These are phyloP conservation scores for Maudiozyma pseudohumilis DNA, from an alignment of 805 yeast species.

Conservation along the genomic window DNA sequence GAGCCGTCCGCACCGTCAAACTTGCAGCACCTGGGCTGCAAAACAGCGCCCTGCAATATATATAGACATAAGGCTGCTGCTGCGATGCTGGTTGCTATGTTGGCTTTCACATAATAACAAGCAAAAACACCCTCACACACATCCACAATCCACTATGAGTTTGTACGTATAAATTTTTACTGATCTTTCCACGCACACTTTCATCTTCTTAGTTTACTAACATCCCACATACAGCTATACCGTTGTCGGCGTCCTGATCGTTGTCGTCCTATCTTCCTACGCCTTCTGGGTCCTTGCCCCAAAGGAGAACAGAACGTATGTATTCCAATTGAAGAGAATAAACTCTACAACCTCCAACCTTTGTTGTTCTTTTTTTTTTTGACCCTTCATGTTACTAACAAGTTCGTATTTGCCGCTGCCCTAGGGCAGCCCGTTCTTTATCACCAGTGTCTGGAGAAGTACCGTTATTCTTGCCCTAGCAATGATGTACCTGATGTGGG, in stretches of 20 bases:
- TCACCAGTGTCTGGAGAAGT: constrained; percentile 54
- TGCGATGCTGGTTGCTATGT: no score
- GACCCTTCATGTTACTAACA: no score
- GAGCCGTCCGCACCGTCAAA: no score
- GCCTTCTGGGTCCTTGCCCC: constrained; percentile 82
- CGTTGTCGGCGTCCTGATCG: constrained; percentile 53
- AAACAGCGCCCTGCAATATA: no score
- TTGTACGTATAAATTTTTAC: not conserved
- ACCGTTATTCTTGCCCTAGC: constrained; percentile 57
- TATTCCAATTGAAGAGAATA: constrained; percentile 8
- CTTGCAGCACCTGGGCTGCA: no score
- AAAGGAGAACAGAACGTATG: constrained; percentile 61
- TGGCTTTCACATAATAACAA: no score
- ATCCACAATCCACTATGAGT: no score
- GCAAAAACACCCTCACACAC: no score
- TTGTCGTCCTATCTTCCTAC: constrained; percentile 49
- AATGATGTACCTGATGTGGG: constrained; percentile 86
- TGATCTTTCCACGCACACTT: not conserved
- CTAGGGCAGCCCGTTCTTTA: not conserved
- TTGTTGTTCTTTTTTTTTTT: no score
- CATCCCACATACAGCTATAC: constrained; percentile 38
- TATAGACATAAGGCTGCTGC: no score
- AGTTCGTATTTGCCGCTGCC: not conserved
- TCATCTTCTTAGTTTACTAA: not conserved
- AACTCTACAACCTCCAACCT: no score